A percentile compares a stretch with the other conserved stretches of the same genome.
These are phyloP conservation scores for Tuber indicum DNA, from an alignment of 495 filamentous ascomycete genomes.

Conservation along the genomic window DNA sequence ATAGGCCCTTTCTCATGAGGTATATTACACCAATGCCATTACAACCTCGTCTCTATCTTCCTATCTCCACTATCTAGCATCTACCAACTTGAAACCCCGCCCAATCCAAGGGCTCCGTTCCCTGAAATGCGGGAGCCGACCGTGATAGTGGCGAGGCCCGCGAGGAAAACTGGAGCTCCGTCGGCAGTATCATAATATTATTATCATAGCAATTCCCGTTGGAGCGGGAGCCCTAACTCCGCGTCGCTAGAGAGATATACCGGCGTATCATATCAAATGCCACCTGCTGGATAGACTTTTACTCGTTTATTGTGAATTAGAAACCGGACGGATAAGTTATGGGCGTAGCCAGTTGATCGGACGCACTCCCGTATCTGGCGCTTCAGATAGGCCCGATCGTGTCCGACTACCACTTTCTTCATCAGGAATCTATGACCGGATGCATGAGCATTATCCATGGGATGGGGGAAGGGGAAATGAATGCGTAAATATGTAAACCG, in stretches of 20 bases:
- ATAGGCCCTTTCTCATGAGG: neutral
- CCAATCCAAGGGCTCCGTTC: conserved; percentile 19
- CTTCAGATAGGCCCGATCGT: conserved; percentile 30
- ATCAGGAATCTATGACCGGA: conserved; percentile 27
- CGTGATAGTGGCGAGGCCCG: conserved; percentile 17
- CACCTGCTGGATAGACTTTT: conserved; percentile 50
- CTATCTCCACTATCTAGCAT: neutral
- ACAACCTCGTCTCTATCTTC: neutral
- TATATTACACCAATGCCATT: neutral
- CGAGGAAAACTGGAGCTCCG: conserved; percentile 11
- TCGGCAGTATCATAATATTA: conserved; percentile 12
- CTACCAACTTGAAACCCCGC: conserved; percentile 11
- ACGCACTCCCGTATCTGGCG: conserved; percentile 50
- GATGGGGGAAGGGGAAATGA: neutral
- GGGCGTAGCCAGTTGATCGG: conserved; percentile 56
- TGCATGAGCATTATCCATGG: neutral
- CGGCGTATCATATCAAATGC: too few relatives aligned
- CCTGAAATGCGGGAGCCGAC: conserved; percentile 13
- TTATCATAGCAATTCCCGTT: conserved; percentile 13
- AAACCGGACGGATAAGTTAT: conserved; percentile 50
- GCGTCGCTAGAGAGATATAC: neutral
- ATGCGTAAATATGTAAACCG: neutral
- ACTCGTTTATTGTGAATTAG: conserved; percentile 48
- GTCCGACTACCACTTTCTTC: conserved; percentile 25
- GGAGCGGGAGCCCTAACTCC: conserved; percentile 8